Base-by-base conservation (phyloP, 805 yeast genomes). In the Hanseniaspora meyeri region DNA sequence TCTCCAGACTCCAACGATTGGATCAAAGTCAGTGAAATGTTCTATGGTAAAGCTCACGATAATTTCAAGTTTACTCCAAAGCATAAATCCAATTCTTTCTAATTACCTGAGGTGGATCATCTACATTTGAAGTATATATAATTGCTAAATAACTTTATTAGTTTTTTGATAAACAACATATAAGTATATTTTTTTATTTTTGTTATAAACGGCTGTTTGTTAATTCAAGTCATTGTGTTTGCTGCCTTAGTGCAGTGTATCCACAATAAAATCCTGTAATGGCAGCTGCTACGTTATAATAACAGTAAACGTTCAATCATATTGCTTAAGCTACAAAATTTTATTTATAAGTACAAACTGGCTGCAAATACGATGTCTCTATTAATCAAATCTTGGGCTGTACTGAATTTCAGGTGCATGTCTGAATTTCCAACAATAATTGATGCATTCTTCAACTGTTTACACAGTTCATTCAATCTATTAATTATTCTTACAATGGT, bases 341-440 rank as follows among this genome's bases (percentile, higher is more conserved):
- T 19, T 3, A 19, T 19, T 40, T 47, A 90, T 61, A 91, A 72
- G 66, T 93, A 93, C 59, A 93, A 77, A 57, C 96, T 86, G 4
- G 97, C 97, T 67, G 97, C 93, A 70, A 93, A 93, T 0, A 93
- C 97, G 62, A 93, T 93, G 68, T 93, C 98, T 64, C 99, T 81
- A 71, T 91, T 91, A 66, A 93, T 93, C 68, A 81, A 80, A 66
- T 93, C 97, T 70, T 91, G 97, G 0, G 97, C 96, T 56, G 80
- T 84, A 20, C 81, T 76, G 93, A 93, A 88, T 69, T 91, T 91
- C 49, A 87, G 75, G 68, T 89, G 95, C 60, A 93, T 76, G n/a
- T 79, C 78, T 7, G 95, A 82, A 68, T 93, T 96, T 56, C 98
- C 99, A 65, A 93, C 87, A 63, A 93, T 88, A 62, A 91, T 76